phyloP scores from a whole-genome alignment of 768 basidiomycete species.

The Boletus pseudopeckii region DNA sequence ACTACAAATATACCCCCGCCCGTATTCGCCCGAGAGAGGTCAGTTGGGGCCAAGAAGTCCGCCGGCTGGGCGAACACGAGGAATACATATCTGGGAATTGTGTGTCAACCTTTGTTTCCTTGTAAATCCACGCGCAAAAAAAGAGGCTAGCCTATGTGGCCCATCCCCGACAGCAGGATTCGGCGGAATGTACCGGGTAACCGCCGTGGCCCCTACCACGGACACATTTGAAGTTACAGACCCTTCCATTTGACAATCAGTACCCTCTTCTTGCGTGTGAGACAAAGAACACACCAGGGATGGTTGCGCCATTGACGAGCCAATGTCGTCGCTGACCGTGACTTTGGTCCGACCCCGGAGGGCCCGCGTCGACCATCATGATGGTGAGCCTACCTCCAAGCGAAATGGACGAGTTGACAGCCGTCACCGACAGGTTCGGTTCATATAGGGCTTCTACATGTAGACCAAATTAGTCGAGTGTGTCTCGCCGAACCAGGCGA shows the following conservation, averaged over 20 bases:
- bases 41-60: conserved; percentile 57
- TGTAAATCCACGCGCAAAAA: neutral
- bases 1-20: conserved; percentile 57
- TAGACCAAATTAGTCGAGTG: neutral
- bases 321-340: conserved; percentile 73
- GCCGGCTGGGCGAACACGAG: conserved; percentile 62
- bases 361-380: conserved; percentile 71
- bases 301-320: conserved; percentile 65
- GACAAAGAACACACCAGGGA: conserved; percentile 37
- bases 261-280: neutral
- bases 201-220: conserved; percentile 41
- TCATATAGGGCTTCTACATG: conserved; percentile 51
- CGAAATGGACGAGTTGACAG: conserved; percentile 44
- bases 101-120: neutral
- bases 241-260: neutral
- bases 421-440: conserved; percentile 52
- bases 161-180: conserved; percentile 66
- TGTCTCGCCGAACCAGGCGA: neutral
- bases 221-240: conserved; percentile 37
- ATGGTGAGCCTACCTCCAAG: conserved; percentile 59
- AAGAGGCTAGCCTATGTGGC: conserved; percentile 59
- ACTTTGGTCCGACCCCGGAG: conserved; percentile 57
- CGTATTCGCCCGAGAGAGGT: conserved; percentile 46
- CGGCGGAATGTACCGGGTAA: conserved; percentile 72
- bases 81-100: conserved; percentile 56